Evolutionary conservation across 2,329 filamentous ascomycete species (phyloP), one percentile per base, ranked within the genome.

Genomic region (Xylaria sp.): DNA sequence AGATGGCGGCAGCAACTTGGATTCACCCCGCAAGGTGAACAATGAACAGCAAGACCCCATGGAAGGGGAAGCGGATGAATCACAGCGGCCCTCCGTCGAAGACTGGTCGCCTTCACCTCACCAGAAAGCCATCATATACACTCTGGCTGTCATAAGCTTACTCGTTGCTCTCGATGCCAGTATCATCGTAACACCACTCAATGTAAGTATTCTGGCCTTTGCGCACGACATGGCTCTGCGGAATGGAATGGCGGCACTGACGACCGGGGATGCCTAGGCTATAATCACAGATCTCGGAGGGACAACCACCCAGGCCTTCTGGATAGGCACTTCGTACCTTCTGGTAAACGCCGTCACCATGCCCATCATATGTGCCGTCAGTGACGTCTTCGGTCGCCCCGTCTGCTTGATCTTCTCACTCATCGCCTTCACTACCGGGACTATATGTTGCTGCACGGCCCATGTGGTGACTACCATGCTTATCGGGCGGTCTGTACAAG

Each of bases 401-500:
- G 61, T 66, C 39, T 66, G 68, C 26, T 57, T 75, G 17, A 67
- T 68, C 21, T 65, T 69, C 40, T 61, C 71, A n/a, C 58, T 74
- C 9, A 22, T 57, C 1, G 59, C 78, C 59, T 82, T 83, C 61
- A 71, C 70, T 0, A 37, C 67, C 20, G 78, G 77, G 11, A 79
- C 74, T 2, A 61, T 76, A 19, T 54, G 75, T 8, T 77, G 75
- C 54, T 69, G 68, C 17, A 50, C 69, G 5, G 68, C 74, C 1
- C 62, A 66, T 11, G 57, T 59, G 51, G 69, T 77, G 24, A 50
- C 59, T 1, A 59, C 67, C 5, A 64, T 76, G 41, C 69, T 77
- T 6, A 64, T 66, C 4, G 74, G 74, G 0, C 71, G 74, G 1
- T 67, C 68, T 4, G 56, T 77, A 7, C 74, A 77, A 52, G 74